These are phyloP conservation scores for Taxawa tesnikishii DNA, from an alignment of 2,329 filamentous ascomycete genomes.

Conservation along the genomic window DNA sequence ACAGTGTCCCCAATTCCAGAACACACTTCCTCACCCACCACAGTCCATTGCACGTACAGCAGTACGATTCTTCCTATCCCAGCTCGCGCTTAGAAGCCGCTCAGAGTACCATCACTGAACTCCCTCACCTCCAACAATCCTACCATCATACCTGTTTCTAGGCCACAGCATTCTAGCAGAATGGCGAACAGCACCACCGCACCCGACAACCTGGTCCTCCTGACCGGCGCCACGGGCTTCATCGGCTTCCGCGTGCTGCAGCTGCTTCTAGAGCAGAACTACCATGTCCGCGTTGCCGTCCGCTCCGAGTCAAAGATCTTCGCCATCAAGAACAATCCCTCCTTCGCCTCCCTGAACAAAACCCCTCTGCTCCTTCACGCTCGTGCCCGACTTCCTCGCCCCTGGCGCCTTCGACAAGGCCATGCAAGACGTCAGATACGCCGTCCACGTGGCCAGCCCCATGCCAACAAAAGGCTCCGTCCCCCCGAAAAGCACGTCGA, in stretches of 20 bases:
- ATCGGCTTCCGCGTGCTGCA: conserved; percentile 23
- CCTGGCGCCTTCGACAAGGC: conserved; percentile 22
- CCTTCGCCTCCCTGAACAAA: conserved; percentile 14
- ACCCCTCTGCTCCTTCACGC: conserved; percentile 12
- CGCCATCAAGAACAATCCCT: conserved; percentile 14
- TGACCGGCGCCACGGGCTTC: conserved; percentile 28
- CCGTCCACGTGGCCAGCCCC: conserved; percentile 17
- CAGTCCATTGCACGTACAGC: too few species aligned
- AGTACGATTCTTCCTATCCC: too few species aligned
- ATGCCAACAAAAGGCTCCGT: conserved; percentile 6
- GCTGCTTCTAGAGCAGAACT: conserved; percentile 20
- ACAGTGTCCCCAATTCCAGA: too few species aligned
- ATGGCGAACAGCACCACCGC: too few species aligned
- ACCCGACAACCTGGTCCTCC: conserved; percentile 13
- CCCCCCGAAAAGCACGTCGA: conserved; percentile 1
- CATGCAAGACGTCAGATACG: conserved; percentile 16
- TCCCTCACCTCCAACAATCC: too few species aligned
- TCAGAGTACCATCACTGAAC: too few species aligned
- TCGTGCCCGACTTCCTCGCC: conserved; percentile 19
- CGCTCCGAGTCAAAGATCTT: conserved; percentile 21
- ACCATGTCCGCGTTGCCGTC: conserved; percentile 24
- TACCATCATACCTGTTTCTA: too few species aligned
- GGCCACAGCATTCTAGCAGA: too few species aligned
- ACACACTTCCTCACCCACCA: too few species aligned
- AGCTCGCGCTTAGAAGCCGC: too few species aligned